Evolutionary conservation across 352 stramenopile species (phyloP), one percentile per base, ranked within the genome.

Genomic region (Phytophthora meadii): DNA sequence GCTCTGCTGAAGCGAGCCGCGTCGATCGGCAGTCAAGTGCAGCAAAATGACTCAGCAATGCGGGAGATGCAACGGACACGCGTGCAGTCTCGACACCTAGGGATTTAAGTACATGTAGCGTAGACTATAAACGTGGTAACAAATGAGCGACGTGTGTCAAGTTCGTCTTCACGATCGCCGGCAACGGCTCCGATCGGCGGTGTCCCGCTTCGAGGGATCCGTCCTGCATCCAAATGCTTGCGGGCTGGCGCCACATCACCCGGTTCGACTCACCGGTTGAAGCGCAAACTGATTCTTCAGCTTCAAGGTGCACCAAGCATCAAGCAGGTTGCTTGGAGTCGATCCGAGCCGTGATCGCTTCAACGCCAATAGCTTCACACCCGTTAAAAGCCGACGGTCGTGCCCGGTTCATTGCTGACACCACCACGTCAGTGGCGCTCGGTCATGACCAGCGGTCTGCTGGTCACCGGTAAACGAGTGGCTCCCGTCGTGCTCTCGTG

Each of bases 41-140:
- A 72, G 45, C 64, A 68, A 40, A 68, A 60, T 28, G 57, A 72
- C 51, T 68, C 57, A 6, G 57, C 27, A 28, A 68, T 72, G 64
- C 57, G 57, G 5, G 57, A 72, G 34, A 54, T 72, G 64, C 44
- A 68, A 24, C 50, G 28, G 28, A 34, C 28, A 9, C 28, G 54
- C 24, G 48, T 60, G 34, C 48, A 57, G 51, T 72, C 56, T 40
- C 55, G 34, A 5, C 48, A 36, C 5, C 34, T 66, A 22, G 37
- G 15, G n/a, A 30, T 45, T 17, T 62, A 57, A 53, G 27, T 11
- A n/a, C 52, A 61, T 32, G 54, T 27, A 8, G 9, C 42, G 41
- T 27, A 8, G 5, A 22, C 15, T 8, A 15, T 39, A 39, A 39
- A 22, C 19, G 28, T 34, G 28, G 45, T 28, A n/a, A 39, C 32